Evolutionary conservation across 768 basidiomycete genomes (phyloP).

Genomic region (Tulasnella sp.): DNA sequence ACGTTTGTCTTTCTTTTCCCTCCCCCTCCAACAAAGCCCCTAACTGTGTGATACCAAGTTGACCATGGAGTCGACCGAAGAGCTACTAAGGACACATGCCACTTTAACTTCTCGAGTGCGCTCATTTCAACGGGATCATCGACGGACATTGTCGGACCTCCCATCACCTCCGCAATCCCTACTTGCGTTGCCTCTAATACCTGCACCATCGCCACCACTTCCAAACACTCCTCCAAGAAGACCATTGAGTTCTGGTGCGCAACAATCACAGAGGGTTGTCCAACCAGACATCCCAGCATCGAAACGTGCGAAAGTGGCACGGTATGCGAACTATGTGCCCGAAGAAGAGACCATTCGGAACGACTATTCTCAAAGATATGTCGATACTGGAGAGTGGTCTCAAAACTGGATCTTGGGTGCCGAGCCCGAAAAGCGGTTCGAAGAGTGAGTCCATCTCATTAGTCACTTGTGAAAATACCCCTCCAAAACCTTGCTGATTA

Average conservation of each 20-base stretch:
- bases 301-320: conserved; percentile 58
- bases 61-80: conserved; percentile 4
- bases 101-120: conserved; percentile 1
- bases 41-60: not conserved
- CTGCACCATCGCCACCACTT: conserved; percentile 5
- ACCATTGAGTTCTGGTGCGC: not conserved
- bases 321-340: conserved; percentile 74
- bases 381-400: conserved; percentile 85
- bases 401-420: conserved; percentile 90
- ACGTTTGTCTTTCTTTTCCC: not conserved
- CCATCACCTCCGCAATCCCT: conserved; percentile 5
- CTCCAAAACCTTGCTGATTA: not conserved
- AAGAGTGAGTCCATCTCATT: conserved; percentile 62
- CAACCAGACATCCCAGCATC: conserved; percentile 46
- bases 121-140: conserved; percentile 10
- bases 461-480: not conserved
- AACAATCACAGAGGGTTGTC: not conserved
- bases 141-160: not conserved
- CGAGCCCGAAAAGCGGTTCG: conserved; percentile 77
- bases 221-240: not conserved
- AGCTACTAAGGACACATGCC: conserved; percentile 9
- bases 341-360: conserved; percentile 96
- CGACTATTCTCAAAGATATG: conserved; percentile 86
- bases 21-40: not conserved
- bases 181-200: conserved; percentile 1